A percentile compares a stretch with the other conserved stretches of the same genome.
phyloP scores from a whole-genome alignment of 495 filamentous ascomycete species.

The Penicillium robsamsonii region DNA sequence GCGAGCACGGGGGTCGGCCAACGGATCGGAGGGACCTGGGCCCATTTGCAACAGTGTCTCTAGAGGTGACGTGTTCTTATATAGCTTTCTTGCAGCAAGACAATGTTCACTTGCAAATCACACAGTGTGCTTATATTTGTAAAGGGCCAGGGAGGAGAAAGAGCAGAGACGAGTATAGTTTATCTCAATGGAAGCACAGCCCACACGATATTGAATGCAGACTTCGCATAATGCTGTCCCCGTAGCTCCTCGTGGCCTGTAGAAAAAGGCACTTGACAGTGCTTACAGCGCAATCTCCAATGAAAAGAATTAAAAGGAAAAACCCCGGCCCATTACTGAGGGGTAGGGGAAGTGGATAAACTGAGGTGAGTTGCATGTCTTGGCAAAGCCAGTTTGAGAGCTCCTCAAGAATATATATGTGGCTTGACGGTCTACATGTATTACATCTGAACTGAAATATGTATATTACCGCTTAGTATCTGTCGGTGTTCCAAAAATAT shows the following conservation, averaged over 20 bases:
- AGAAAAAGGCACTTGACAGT: no score
- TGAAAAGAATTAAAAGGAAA: conserved; percentile 1
- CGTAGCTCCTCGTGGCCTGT: neutral
- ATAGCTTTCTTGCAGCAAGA: neutral
- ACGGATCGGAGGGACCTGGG: conserved; percentile 8
- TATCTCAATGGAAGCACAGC: conserved; percentile 14
- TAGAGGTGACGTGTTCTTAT: neutral
- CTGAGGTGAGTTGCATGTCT: conserved; percentile 20
- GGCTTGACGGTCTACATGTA: neutral
- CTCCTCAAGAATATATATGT: conserved; percentile 4
- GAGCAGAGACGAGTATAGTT: neutral
- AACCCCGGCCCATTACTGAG: conserved; percentile 2
- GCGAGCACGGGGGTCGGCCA: conserved; percentile 25
- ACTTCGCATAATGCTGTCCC: conserved; percentile 2
- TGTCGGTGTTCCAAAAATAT: neutral
- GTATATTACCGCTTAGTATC: neutral
- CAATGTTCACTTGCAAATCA: neutral
- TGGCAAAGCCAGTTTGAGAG: conserved; percentile 13
- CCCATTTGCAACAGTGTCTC: conserved; percentile 19
- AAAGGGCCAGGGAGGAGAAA: neutral
- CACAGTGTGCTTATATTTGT: neutral
- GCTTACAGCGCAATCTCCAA: conserved; percentile 1
- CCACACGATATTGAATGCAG: conserved; percentile 4
- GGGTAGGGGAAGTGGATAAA: conserved; percentile 23
- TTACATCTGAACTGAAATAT: neutral